phyloP scores from a whole-genome alignment of 495 filamentous ascomycete species.

The Pyronema domesticum region DNA sequence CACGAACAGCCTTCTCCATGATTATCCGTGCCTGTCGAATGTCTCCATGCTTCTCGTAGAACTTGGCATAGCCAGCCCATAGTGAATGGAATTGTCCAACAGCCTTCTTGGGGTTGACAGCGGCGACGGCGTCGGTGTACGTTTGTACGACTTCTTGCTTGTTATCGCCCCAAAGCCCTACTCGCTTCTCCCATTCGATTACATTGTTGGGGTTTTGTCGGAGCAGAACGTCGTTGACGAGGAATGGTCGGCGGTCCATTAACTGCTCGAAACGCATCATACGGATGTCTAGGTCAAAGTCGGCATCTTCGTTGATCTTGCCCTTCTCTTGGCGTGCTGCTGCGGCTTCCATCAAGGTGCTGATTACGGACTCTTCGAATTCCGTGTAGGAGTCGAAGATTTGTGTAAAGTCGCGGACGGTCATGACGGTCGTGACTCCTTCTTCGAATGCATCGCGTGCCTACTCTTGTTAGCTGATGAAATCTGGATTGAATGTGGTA shows the following conservation, averaged over 20 bases:
- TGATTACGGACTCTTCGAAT: conserved; percentile 92
- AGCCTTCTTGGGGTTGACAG: conserved; percentile 87
- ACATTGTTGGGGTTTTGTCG: conserved; percentile 96
- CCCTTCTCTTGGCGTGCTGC: conserved; percentile 67
- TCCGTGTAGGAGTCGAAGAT: conserved; percentile 94
- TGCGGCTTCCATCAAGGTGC: conserved; percentile 73
- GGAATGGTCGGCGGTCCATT: conserved; percentile 92
- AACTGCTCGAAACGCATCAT: conserved; percentile 97
- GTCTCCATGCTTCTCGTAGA: conserved; percentile 84
- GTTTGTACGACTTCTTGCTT: conserved; percentile 80
- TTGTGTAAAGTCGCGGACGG: conserved; percentile 92
- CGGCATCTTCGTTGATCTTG: conserved; percentile 63
- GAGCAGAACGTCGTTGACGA: conserved; percentile 89
- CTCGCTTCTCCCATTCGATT: conserved; percentile 90
- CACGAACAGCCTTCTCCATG: conserved; percentile 94
- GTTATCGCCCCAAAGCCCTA: conserved; percentile 89
- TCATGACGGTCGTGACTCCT: conserved; percentile 96
- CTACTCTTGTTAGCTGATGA: conserved; percentile 15
- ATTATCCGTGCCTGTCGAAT: conserved; percentile 72
- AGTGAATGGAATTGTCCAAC: conserved; percentile 85
- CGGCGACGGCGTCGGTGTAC: conserved; percentile 83
- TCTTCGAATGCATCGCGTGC: conserved; percentile 92
- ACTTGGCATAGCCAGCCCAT: conserved; percentile 95
- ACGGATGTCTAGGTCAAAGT: conserved; percentile 89
- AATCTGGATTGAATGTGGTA: neutral